Base-by-base conservation (phyloP, 2,329 filamentous ascomycete species). In the Huntiella omanensis region DNA sequence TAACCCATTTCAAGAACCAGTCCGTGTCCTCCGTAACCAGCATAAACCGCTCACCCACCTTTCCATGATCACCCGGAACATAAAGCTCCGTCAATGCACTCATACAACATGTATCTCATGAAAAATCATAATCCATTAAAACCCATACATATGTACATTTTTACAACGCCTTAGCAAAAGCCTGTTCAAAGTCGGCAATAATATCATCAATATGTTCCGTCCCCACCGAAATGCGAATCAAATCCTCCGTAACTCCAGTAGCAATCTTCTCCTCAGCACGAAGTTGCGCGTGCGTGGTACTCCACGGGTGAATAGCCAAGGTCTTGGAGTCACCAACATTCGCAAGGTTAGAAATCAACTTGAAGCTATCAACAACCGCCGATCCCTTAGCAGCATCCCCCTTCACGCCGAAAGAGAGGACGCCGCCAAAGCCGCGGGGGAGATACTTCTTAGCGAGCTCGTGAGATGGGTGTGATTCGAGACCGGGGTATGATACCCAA, bases 141-240 rank as follows among this genome's bases (percentile, higher is more conserved):
- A 28, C 22, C 6, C 22, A 7, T 10, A 7, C 6, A 7, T 8
- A 6, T 2, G 10, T 28, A 28, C 17, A 19, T 5, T 28, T 28
- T 28, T 28, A 28, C 22, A 28, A 28, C 8, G 6, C 22, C 22
- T 28, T 28, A 10, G 22, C 22, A 28, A 95, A 92, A 0, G 83
- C 83, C 68, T 94, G 87, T 62, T 88, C 80, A 59, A 96, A 95
- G 64, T 96, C 88, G 55, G 78, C 81, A 58, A 94, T 91, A 56
- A 96, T 95, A 58, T 96, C 88, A 65, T 94, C 87, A 59, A 96
- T 93, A 61, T 95, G 86, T 66, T 96, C 88, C 1, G 82, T 93
- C 45, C 88, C 88, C 49, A 95, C 87, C 0, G 87, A 95, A 57
- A 96, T 91, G 52, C 88, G 83, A 62, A 96, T 94, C 35, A 87